phyloP scores from a whole-genome alignment of 768 basidiomycete genomes.

The Xanthoconium stramineum region DNA sequence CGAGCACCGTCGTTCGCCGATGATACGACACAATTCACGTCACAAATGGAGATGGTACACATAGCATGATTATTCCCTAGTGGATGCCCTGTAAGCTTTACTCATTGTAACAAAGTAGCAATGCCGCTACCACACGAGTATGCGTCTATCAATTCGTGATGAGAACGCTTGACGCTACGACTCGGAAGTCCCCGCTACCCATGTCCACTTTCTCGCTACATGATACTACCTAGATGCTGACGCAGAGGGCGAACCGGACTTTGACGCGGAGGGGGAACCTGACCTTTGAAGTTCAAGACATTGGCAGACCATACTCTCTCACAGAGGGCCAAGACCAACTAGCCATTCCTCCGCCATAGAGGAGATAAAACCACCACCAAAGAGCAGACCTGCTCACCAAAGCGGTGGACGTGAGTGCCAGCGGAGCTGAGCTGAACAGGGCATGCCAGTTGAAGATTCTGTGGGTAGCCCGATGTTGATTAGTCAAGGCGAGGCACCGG shows the following conservation, averaged over 20 bases:
- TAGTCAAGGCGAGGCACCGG: too few relatives aligned
- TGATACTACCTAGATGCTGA: too few relatives aligned
- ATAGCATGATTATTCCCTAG: neutral
- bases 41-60: neutral
- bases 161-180: too few relatives aligned
- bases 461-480: slow-evolving; percentile 34
- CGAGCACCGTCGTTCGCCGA: neutral
- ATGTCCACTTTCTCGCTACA: too few relatives aligned
- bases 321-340: slow-evolving; percentile 64
- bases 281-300: slow-evolving; percentile 41
- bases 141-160: too few relatives aligned
- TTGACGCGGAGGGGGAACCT: slow-evolving; percentile 36
- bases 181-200: too few relatives aligned
- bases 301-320: slow-evolving; percentile 49
- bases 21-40: neutral
- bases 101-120: too few relatives aligned
- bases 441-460: slow-evolving; percentile 68
- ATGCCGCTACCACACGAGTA: too few relatives aligned
- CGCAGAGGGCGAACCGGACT: slow-evolving; percentile 39
- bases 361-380: slow-evolving; percentile 47
- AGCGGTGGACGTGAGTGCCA: slow-evolving; percentile 56
- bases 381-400: slow-evolving; percentile 37
- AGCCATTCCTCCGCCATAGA: slow-evolving; percentile 85
- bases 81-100: too few relatives aligned
- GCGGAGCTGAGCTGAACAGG: slow-evolving; percentile 73